Base-by-base conservation (phyloP, 257 asterid genomes). In the Capsicum rhomboideum region DNA sequence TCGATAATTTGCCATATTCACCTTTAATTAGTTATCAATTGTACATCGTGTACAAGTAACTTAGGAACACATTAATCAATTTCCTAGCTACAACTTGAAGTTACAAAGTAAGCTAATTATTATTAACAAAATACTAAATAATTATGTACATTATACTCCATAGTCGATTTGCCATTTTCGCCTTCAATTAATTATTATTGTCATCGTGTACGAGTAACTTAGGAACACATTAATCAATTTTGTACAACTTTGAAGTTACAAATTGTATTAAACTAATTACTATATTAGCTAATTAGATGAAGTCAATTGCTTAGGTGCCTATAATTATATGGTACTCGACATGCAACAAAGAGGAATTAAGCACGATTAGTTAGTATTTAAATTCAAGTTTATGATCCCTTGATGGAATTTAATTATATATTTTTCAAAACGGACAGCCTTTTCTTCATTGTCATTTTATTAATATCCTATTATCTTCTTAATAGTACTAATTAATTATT, bases 351-450 rank as follows among this genome's bases (percentile, higher is more conserved):
- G 61, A 75, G 26, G 44, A 75, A 75, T 75, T 49, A 49, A 49
- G 61, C 16, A 23, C 7, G 21, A 26, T 77, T 77, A 49, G 26
- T 77, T 71, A n/a, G 54, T 42, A 71, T 71, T 71, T 71, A 18
- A 71, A 71, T 20, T 42, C 29, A 6, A 37, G 11, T 10, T 40
- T n/a, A 71, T 71, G 79, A n/a, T 10, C 28, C 53, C 18, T n/a
- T 71, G 3, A 40, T 71, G 31, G 10, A 9, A 40, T 40, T 71
- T 20, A 40, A 71, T 71, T 71, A 69, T 72, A 26, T 74, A 6
- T 74, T 14, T 50, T 82, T 82, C 52, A 86, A 71, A 71, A 80
- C 52, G 37, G 66, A 59, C 40, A 61, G 28, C 85, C 72, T 54
- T 54, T 10, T 26, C 21, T 31, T 58, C 42, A 49, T 52, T 82